Evolutionary conservation across 106 monocot species (phyloP).

Genomic region (Cymbidium sinense): DNA sequence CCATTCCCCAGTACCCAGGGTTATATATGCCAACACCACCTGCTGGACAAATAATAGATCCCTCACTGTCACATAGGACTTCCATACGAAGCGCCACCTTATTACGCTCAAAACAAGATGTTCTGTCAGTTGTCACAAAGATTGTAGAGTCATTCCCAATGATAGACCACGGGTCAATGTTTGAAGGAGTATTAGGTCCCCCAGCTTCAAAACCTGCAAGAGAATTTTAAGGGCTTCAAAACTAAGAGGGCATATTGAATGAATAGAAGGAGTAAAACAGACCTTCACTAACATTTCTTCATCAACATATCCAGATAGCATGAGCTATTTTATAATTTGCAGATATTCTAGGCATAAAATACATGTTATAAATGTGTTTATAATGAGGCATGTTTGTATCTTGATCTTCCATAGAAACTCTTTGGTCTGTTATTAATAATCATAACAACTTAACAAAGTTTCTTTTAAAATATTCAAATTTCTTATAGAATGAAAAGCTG

Average conservation of each 20-base stretch:
- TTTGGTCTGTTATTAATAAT: not conserved
- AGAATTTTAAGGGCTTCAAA: not conserved
- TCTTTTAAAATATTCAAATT: too few relatives aligned
- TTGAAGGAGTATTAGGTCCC: conserved; percentile 81
- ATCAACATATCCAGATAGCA: not conserved
- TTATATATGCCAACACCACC: conserved; percentile 91
- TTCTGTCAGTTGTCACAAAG: conserved; percentile 50
- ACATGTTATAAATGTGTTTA: not conserved
- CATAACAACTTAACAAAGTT: not conserved
- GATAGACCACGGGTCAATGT: conserved; percentile 77
- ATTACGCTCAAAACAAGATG: conserved; percentile 70
- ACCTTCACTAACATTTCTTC: not conserved
- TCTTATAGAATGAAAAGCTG: not conserved
- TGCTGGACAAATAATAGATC: conserved; percentile 55
- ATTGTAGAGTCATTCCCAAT: conserved; percentile 73
- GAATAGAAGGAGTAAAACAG: not conserved
- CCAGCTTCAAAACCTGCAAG: conserved; percentile 91
- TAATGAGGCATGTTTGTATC: not conserved
- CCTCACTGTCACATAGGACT: conserved; percentile 50
- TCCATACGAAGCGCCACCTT: conserved; percentile 82
- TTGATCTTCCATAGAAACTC: not conserved
- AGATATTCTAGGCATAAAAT: not conserved
- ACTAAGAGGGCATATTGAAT: not conserved
- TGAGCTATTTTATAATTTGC: not conserved
- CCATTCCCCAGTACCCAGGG: conserved; percentile 99